phyloP scores from a whole-genome alignment of 164 flowering plant species.

The Houttuynia cordata region DNA sequence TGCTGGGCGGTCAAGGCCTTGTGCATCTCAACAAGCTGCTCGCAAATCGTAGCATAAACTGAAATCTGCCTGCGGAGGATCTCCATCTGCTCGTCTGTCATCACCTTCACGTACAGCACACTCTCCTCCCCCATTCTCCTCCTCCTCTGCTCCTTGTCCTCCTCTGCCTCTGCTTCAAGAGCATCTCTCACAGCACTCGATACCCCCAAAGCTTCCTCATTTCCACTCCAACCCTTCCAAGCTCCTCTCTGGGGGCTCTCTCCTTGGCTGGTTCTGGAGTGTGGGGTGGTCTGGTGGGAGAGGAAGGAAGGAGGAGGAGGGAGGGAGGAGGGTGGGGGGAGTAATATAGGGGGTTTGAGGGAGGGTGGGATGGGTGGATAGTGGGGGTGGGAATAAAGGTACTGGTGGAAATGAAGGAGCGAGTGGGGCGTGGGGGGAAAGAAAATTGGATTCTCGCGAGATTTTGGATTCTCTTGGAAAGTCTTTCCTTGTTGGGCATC shows the following conservation, averaged over 20 bases:
- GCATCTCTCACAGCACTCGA: conserved; percentile 5
- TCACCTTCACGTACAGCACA: conserved; percentile 42
- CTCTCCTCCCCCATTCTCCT: conserved; percentile 9
- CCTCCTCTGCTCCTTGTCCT: conserved; percentile 1
- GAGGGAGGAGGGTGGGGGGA: background rate
- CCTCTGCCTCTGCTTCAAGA: background rate
- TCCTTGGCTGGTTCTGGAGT: too few species aligned
- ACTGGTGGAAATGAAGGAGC: too few species aligned
- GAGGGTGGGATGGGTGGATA: background rate
- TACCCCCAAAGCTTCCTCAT: background rate
- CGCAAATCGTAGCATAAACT: conserved; percentile 62
- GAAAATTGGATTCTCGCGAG: too few species aligned
- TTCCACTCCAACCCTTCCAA: too few species aligned
- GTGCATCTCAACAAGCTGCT: conserved; percentile 71
- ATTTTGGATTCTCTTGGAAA: too few species aligned
- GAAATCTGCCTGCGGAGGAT: conserved; percentile 62
- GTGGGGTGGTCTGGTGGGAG: background rate
- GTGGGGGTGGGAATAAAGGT: too few species aligned
- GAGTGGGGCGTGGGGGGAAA: too few species aligned
- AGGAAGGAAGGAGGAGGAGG: background rate
- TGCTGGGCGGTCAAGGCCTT: conserved; percentile 50
- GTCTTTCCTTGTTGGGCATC: too few species aligned
- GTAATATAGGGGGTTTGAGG: background rate
- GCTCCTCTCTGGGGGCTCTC: too few species aligned
- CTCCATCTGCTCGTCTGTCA: conserved; percentile 92